Evolutionary conservation across 129 eudicot genomes (phyloP), one percentile per base, ranked within the genome.

Genomic region (Centella asiatica): DNA sequence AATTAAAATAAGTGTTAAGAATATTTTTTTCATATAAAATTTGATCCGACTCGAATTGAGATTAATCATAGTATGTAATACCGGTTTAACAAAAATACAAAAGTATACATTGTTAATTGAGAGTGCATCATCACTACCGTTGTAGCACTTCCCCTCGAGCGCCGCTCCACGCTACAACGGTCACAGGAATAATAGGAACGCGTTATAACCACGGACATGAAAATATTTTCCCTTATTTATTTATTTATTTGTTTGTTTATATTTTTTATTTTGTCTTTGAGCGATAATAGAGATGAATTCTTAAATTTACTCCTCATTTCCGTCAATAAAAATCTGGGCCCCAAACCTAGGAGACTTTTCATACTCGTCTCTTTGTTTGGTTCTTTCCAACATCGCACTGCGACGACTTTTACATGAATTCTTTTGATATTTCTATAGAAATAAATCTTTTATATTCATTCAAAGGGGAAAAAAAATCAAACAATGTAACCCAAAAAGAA

Each of bases 131-230:
- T 27, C 9, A 14, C 20, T 55, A 5, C 11, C 29, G 24, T 18
- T 17, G 19, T 32, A 0, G 5, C 0, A 17, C 1, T 12, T n/a
- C 14, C 11, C 10, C n/a, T 57, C 44, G 62, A 57, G 62, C 62
- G 33, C 27, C 45, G 62, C 44, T 56, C 44, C 62, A 15, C 40
- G 32, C 18, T 33, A 19, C 44, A 57, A 57, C 62, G 62, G 44
- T 57, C 45, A 57, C 45, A 57, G 4, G 27, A 33, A 45, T 18
- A 9, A 52, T 7, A 50, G 22, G 14, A 45, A 60, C 66, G 66
- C 66, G 54, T 62, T 23, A 42, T 13, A 0, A 5, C 36, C 36
- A 6, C 9, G 50, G 34, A 40, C 65, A 18, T 13, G 10, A 3
- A 4, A 60, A 60, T 22, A 25, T 4, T 0, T 17, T 44, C 48